Percentiles rank a stretch among this genome's conserved stretches.
Conservation (phyloP, 192 early-diverging fungal species). For the Chytriomyces sp. region DNA sequence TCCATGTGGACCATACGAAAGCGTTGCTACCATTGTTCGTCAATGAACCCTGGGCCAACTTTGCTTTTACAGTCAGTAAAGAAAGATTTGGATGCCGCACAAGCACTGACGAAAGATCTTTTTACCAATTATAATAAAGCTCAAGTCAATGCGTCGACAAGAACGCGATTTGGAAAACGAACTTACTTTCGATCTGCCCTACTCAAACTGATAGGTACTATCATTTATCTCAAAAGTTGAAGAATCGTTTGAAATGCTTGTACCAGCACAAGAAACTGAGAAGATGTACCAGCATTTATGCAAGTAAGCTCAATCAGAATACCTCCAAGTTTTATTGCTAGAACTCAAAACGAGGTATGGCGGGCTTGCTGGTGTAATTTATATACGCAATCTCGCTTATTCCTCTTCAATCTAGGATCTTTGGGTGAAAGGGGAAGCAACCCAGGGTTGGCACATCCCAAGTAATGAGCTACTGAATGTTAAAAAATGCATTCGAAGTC, state of each 20-base stretch:
- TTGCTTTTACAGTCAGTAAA: too few relatives aligned
- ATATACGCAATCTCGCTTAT: background rate
- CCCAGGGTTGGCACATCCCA: conserved; percentile 28
- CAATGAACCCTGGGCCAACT: too few relatives aligned
- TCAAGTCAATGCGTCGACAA: too few relatives aligned
- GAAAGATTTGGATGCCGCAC: too few relatives aligned
- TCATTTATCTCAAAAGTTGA: too few relatives aligned
- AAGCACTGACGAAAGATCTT: too few relatives aligned
- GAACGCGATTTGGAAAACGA: too few relatives aligned
- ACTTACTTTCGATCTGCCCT: too few relatives aligned
- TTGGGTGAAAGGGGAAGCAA: conserved; percentile 24
- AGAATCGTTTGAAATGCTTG: conserved; percentile 38
- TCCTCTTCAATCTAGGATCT: conserved; percentile 15
- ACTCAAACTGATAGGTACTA: too few relatives aligned
- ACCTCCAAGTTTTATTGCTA: conserved; percentile 41
- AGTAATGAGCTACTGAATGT: conserved; percentile 36
- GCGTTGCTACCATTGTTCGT: conserved; percentile 39
- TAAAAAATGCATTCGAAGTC: conserved; percentile 36
- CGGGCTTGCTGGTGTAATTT: too few relatives aligned
- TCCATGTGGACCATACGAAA: conserved; percentile 47
- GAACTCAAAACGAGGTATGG: conserved; percentile 33
- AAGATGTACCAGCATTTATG: conserved; percentile 39
- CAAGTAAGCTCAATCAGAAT: conserved; percentile 41
- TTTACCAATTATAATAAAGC: too few relatives aligned
- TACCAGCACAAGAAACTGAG: conserved; percentile 40